Percentiles rank a stretch among this genome's conserved stretches.
Conservation (phyloP, 169 alveolate species). For the Eimeria praecox region DNA sequence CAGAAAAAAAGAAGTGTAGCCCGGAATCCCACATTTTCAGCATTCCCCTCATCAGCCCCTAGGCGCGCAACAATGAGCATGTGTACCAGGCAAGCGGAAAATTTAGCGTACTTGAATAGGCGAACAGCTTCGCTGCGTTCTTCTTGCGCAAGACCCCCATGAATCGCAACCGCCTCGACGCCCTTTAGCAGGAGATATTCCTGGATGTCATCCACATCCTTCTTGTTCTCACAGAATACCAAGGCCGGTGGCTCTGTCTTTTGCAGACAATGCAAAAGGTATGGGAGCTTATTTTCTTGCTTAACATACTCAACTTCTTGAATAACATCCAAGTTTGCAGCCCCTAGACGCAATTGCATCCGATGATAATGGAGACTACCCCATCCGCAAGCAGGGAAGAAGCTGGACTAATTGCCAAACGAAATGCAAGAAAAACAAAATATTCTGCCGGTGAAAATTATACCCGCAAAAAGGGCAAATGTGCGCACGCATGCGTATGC, state of each 20-base stretch:
- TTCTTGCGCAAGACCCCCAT: constrained; percentile 94
- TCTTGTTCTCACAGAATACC: constrained; percentile 96
- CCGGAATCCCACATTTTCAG: neutral
- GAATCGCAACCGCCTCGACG: constrained; percentile 94
- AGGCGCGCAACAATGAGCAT: neutral
- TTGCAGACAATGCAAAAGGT: constrained; percentile 93
- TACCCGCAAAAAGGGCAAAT: neutral
- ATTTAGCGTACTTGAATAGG: constrained; percentile 87
- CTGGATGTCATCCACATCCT: constrained; percentile 97
- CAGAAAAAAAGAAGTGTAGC: neutral
- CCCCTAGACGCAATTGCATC: constrained; percentile 84
- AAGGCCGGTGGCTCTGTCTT: constrained; percentile 98
- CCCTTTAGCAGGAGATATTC: constrained; percentile 94
- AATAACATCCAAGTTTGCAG: constrained; percentile 95
- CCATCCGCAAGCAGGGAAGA: neutral
- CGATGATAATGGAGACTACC: neutral
- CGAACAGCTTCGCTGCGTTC: constrained; percentile 92
- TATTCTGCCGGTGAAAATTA: neutral
- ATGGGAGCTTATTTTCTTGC: constrained; percentile 94
- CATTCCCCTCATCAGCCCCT: neutral
- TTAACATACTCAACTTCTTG: constrained; percentile 96
- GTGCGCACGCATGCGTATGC: neutral
- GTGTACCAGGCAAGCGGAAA: neutral
- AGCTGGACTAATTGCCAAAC: neutral
- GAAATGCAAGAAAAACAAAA: neutral